These are phyloP conservation scores for Botrytis paeoniae DNA, from an alignment of 2,329 filamentous ascomycete genomes.

Conservation along the genomic window DNA sequence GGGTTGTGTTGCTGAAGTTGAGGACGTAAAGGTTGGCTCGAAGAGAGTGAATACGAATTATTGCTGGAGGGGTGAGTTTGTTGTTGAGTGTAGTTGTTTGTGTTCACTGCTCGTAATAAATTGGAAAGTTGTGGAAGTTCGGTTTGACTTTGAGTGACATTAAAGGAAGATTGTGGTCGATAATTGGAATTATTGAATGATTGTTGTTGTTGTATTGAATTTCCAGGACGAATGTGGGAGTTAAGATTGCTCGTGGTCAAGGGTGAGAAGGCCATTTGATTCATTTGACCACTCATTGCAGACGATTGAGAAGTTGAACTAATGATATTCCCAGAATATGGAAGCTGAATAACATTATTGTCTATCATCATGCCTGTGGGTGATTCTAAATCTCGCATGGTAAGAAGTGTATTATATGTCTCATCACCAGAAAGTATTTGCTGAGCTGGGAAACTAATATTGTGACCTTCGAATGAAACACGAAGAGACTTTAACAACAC, in stretches of 20 bases:
- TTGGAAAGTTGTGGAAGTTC: conserved; percentile 6
- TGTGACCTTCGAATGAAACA: conserved; percentile 3
- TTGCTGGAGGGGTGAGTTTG: conserved; percentile 7
- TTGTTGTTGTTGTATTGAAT: background rate
- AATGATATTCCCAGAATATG: conserved; percentile 7
- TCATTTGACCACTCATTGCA: background rate
- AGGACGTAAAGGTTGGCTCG: background rate
- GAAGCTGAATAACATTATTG: conserved; percentile 13
- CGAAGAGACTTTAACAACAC: background rate
- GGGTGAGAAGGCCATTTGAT: background rate
- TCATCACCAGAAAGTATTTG: background rate
- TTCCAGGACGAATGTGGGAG: background rate
- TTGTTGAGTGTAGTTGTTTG: background rate
- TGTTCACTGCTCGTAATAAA: background rate
- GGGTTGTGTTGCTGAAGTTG: background rate
- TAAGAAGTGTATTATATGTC: background rate
- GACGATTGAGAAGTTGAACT: conserved; percentile 1
- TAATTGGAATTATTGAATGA: background rate
- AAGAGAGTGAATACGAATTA: conserved; percentile 14
- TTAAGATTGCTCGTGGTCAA: conserved; percentile 13
- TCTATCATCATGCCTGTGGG: background rate
- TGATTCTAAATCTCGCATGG: background rate
- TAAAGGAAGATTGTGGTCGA: conserved; percentile 4
- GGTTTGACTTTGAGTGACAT: background rate
- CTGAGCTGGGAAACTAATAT: background rate